These are phyloP conservation scores for Tilletia indica DNA, from an alignment of 1,284 basidiomycete species.

Conservation along the genomic window DNA sequence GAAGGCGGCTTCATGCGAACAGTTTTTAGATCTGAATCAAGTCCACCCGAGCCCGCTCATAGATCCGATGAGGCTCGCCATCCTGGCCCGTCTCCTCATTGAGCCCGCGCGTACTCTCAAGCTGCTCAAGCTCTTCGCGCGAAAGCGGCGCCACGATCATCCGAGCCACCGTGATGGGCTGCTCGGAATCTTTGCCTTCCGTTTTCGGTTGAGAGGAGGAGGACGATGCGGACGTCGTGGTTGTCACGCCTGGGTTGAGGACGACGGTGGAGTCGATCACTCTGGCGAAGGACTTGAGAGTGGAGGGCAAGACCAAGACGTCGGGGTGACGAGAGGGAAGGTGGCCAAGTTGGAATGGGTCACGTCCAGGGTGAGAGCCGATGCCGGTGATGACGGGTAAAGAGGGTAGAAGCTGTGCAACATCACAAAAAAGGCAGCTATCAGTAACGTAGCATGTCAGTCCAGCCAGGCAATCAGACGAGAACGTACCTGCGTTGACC, in stretches of 20 bases:
- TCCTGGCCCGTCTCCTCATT: conserved; percentile 6
- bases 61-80: conserved; percentile 17
- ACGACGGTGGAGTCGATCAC: conserved; percentile 67
- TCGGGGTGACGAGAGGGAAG: conserved; percentile 62
- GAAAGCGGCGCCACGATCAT: conserved; percentile 17
- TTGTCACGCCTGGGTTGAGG: conserved; percentile 65
- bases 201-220: not conserved
- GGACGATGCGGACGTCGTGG: not conserved
- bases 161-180: conserved; percentile 15
- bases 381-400: conserved; percentile 76
- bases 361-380: conserved; percentile 54
- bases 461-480: too few species aligned
- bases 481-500: conserved; percentile 73
- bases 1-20: not conserved
- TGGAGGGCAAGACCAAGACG: conserved; percentile 76
- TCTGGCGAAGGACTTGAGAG: conserved; percentile 78
- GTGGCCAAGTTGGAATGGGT: conserved; percentile 40
- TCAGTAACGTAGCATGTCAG: too few species aligned
- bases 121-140: conserved; percentile 1
- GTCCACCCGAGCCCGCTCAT: conserved; percentile 23
- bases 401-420: conserved; percentile 81
- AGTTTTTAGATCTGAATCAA: conserved; percentile 18
- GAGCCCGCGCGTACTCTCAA: not conserved
- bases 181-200: conserved; percentile 4
- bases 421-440: not conserved